A percentile compares a stretch with the other conserved stretches of the same genome.
phyloP scores from a whole-genome alignment of 768 basidiomycete species.

The Rhodotorula diobovata region DNA sequence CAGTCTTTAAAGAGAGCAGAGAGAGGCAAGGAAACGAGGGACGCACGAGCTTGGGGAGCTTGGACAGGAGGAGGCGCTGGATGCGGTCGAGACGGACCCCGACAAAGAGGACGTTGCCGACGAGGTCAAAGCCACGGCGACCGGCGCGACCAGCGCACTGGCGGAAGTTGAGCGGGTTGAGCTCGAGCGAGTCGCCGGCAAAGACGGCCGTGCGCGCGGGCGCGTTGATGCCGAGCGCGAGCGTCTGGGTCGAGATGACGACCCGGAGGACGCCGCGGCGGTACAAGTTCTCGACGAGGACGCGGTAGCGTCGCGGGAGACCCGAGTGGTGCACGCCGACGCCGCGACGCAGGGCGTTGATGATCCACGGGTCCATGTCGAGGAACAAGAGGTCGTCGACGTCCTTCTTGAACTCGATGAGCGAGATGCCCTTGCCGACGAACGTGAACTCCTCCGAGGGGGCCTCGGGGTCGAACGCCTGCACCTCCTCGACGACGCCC shows the following conservation, averaged over 20 bases:
- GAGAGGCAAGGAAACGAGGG: no score
- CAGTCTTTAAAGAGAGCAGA: constrained; percentile 46
- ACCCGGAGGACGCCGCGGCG: constrained; percentile 62
- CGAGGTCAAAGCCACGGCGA: constrained; percentile 62
- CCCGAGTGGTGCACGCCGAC: constrained; percentile 68
- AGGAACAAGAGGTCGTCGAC: constrained; percentile 49
- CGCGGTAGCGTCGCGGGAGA: constrained; percentile 62
- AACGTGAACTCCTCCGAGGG: constrained; percentile 63
- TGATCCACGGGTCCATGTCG: constrained; percentile 44
- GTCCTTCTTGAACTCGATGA: constrained; percentile 55
- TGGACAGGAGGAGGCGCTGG: constrained; percentile 61
- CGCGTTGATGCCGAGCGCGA: constrained; percentile 71
- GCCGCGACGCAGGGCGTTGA: constrained; percentile 57
- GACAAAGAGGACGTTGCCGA: constrained; percentile 70
- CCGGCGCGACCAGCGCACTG: constrained; percentile 72
- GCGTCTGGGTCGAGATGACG: constrained; percentile 66
- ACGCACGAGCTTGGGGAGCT: constrained; percentile 54
- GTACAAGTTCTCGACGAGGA: constrained; percentile 59
- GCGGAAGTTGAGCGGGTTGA: constrained; percentile 55
- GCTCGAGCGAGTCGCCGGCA: constrained; percentile 28
- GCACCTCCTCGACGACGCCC: constrained; percentile 38
- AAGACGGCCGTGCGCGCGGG: constrained; percentile 59
- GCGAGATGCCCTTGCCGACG: constrained; percentile 54
- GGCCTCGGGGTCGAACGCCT: constrained; percentile 57
- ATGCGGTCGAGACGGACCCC: constrained; percentile 62